Evolutionary conservation across 2,329 filamentous ascomycete genomes (phyloP).

Genomic region (Paecilomyces niveus): DNA sequence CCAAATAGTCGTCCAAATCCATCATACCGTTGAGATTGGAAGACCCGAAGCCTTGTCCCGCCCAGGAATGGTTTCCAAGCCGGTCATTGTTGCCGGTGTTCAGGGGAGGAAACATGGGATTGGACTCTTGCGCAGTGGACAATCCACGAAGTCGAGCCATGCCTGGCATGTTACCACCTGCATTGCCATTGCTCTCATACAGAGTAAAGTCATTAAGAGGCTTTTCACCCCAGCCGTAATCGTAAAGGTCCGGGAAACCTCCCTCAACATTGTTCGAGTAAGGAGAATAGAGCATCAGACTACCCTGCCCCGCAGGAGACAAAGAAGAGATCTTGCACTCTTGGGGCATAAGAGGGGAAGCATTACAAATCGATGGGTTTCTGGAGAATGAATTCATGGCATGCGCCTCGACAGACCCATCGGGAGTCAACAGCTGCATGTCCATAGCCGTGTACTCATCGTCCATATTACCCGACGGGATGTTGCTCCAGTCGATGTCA

Average conservation of each 20-base stretch:
- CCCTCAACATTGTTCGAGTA: conserved; percentile 15
- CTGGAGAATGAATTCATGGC: conserved; percentile 10
- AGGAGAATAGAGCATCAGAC: conserved; percentile 23
- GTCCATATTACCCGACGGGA: conserved; percentile 12
- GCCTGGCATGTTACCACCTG: conserved; percentile 3
- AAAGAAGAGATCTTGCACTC: conserved; percentile 13
- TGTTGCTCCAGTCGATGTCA: conserved; percentile 17
- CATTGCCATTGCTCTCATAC: conserved; percentile 10
- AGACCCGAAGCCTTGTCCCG: conserved; percentile 1
- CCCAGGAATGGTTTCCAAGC: conserved; percentile 11
- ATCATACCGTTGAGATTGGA: not conserved
- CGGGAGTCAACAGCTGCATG: conserved; percentile 16
- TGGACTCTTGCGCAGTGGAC: conserved; percentile 3
- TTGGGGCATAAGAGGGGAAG: conserved; percentile 7
- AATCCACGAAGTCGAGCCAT: conserved; percentile 2
- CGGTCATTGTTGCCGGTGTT: conserved; percentile 6
- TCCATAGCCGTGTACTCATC: conserved; percentile 20
- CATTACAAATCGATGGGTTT: conserved; percentile 10
- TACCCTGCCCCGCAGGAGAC: conserved; percentile 19
- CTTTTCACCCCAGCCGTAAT: conserved; percentile 10
- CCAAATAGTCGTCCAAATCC: not conserved
- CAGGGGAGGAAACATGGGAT: conserved; percentile 16
- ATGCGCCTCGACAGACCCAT: conserved; percentile 7
- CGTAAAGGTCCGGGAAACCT: conserved; percentile 14
- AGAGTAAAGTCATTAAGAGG: conserved; percentile 19